Evolutionary conservation across 805 yeast genomes (phyloP).

Genomic region (Ogataea ramenticola): DNA sequence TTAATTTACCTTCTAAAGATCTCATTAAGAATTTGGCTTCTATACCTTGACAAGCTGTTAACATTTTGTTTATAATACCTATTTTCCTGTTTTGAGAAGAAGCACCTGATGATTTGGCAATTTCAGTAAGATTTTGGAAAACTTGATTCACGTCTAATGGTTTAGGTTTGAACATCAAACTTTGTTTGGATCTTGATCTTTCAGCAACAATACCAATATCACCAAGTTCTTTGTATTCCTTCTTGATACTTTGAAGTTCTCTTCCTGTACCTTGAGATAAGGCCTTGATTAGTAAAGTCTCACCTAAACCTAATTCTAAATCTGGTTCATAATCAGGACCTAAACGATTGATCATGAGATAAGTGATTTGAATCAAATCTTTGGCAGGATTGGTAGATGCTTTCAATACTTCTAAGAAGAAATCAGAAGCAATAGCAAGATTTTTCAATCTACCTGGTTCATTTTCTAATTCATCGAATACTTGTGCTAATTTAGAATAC

Average conservation of each 20-base stretch:
- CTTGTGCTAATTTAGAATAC: conserved; percentile 43
- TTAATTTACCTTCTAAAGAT: conserved; percentile 83
- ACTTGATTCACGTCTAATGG: conserved; percentile 70
- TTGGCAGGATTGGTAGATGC: conserved; percentile 33
- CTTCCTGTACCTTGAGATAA: conserved; percentile 88
- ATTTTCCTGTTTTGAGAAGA: conserved; percentile 78
- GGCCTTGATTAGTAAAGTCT: conserved; percentile 79
- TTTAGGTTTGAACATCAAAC: conserved; percentile 89
- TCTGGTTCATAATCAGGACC: conserved; percentile 95
- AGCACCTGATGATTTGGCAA: conserved; percentile 72
- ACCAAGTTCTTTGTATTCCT: conserved; percentile 72
- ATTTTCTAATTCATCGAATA: conserved; percentile 71
- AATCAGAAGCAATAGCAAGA: conserved; percentile 64
- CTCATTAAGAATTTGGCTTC: conserved; percentile 91
- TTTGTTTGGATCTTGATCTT: conserved; percentile 74
- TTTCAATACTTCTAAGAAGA: conserved; percentile 57
- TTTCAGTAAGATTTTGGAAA: conserved; percentile 63
- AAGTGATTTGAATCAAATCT: conserved; percentile 63
- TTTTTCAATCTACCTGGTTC: conserved; percentile 83
- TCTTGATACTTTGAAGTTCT: conserved; percentile 58
- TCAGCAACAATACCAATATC: conserved; percentile 89
- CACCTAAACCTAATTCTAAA: conserved; percentile 89
- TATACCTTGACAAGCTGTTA: conserved; percentile 75
- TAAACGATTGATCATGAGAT: conserved; percentile 76
- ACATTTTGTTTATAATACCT: conserved; percentile 69